A percentile compares a stretch with the other conserved stretches of the same genome.
These are phyloP conservation scores for Picochlorum sp. DNA, from an alignment of 139 green algal genomes.

Conservation along the genomic window DNA sequence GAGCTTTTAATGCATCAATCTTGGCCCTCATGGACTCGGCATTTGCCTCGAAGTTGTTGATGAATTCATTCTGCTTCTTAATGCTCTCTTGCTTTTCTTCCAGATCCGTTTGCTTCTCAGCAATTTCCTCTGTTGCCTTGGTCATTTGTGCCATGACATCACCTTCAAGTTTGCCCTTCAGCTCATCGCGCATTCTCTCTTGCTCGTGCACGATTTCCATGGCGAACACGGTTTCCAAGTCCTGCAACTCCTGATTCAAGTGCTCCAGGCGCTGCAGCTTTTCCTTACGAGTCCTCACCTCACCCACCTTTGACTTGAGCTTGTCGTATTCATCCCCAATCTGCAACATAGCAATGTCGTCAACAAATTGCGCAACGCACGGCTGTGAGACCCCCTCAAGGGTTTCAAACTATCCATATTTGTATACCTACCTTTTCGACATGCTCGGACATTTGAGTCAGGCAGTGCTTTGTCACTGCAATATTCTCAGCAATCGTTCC, in stretches of 20 bases:
- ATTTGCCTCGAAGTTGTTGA: not conserved
- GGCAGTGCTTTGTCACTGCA: constrained; percentile 8
- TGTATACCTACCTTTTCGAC: constrained; percentile 6
- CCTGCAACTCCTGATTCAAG: not conserved
- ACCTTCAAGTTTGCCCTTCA: not conserved
- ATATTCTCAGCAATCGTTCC: constrained; percentile 18
- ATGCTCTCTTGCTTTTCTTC: not conserved
- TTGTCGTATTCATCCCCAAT: not conserved
- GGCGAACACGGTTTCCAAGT: not conserved
- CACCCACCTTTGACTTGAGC: not conserved
- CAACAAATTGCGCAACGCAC: too few species aligned
- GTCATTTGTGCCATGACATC: not conserved
- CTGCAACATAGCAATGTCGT: not conserved
- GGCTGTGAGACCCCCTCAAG: not conserved
- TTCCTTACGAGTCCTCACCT: not conserved
- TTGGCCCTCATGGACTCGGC: too few species aligned
- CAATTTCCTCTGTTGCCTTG: not conserved
- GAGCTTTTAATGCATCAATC: too few species aligned
- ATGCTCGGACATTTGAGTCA: constrained; percentile 11
- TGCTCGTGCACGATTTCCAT: not conserved
- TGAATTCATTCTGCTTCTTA: not conserved
- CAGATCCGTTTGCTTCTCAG: not conserved
- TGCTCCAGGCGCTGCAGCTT: constrained; percentile 1
- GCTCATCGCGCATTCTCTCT: not conserved
- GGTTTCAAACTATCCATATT: not conserved